Conservation (phyloP, 495 filamentous ascomycete genomes). For the Penicillium steckii region DNA sequence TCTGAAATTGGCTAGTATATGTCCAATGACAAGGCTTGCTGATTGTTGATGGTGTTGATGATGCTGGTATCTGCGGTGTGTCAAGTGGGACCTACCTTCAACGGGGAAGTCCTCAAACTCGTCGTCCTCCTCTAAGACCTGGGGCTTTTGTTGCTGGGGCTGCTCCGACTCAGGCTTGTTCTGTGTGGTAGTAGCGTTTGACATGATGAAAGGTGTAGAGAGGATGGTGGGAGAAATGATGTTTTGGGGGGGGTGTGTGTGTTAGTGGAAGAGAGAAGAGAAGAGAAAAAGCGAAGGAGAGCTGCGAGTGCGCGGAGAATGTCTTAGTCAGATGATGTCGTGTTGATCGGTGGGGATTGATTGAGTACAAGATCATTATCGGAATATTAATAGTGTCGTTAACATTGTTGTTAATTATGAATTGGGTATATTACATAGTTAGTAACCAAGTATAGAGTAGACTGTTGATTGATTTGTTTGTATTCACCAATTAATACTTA, state of each 20-base stretch:
- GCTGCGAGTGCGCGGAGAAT: conserved; percentile 3
- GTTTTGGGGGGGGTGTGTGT: conserved; percentile 10
- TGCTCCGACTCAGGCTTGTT: conserved; percentile 43
- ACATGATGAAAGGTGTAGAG: conserved; percentile 31
- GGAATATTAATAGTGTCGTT: too few relatives aligned
- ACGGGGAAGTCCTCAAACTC: conserved; percentile 99
- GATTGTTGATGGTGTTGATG: neutral
- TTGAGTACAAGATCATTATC: too few relatives aligned
- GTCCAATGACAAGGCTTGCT: neutral
- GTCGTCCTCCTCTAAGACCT: conserved; percentile 90
- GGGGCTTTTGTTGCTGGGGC: conserved; percentile 54
- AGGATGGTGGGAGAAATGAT: too few relatives aligned
- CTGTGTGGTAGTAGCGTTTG: conserved; percentile 37
- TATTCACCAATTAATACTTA: too few relatives aligned
- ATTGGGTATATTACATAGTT: too few relatives aligned
- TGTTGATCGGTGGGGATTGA: conserved; percentile 18
- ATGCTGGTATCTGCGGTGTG: too few relatives aligned
- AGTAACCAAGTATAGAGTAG: too few relatives aligned
- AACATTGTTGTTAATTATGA: too few relatives aligned
- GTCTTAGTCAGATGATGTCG: conserved; percentile 14
- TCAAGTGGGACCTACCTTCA: conserved; percentile 64
- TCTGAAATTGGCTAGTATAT: neutral
- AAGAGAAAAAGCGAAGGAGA: neutral
- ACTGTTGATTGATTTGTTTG: too few relatives aligned
- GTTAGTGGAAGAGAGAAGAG: conserved; percentile 8